Conservation (phyloP, 23 red algal species). For the Gracilaria vermiculophylla region DNA sequence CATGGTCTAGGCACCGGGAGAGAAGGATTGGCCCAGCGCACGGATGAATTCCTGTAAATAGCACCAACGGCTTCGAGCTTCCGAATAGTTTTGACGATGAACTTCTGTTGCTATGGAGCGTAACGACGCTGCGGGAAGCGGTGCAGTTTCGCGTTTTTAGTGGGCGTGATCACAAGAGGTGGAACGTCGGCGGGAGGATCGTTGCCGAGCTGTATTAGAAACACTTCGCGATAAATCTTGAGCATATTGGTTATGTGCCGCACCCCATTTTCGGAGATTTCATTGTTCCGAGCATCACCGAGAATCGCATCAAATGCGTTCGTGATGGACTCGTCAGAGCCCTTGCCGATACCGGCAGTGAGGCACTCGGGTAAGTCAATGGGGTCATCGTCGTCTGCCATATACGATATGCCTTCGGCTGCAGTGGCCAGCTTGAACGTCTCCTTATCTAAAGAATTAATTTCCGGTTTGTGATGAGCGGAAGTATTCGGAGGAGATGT, state of each 20-base stretch:
- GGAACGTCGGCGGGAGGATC: conserved; percentile 31
- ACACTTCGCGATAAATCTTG: background rate
- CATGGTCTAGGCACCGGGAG: conserved; percentile 38
- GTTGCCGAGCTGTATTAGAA: background rate
- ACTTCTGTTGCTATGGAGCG: conserved; percentile 1
- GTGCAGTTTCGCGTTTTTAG: background rate
- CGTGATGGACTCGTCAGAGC: background rate
- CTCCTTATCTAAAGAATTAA: background rate
- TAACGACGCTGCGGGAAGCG: background rate
- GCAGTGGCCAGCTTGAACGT: no score
- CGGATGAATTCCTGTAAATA: conserved; percentile 30
- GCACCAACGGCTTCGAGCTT: conserved; percentile 23
- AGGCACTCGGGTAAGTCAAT: conserved; percentile 21
- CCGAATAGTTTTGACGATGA: background rate
- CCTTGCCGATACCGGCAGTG: background rate
- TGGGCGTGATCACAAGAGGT: background rate
- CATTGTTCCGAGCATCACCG: background rate
- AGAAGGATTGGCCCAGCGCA: conserved; percentile 9
- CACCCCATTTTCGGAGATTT: background rate
- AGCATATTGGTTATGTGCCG: background rate
- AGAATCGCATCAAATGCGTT: background rate
- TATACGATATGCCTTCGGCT: background rate
- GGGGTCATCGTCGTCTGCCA: background rate
- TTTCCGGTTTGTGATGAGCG: background rate
- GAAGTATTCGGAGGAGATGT: background rate